Evolutionary conservation across 1,284 basidiomycete species (phyloP), one percentile per base, ranked within the genome.

Genomic region (Cutaneotrichosporon spelunceum): DNA sequence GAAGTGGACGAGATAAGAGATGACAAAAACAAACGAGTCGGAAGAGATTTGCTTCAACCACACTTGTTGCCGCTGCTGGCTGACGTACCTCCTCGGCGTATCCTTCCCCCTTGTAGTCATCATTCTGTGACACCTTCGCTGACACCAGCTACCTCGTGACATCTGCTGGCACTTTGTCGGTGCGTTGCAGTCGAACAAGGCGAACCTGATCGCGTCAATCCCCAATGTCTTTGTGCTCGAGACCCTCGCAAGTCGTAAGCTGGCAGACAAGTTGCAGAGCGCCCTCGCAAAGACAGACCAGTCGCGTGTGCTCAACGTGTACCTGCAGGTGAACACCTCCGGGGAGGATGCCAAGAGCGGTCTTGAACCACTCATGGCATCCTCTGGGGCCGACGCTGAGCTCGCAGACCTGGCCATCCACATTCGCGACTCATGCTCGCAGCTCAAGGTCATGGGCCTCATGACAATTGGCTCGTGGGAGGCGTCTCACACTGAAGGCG

Each of bases 101-200:
- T 14, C 39, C 39, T 16, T 16, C 14, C 34, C 8, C 8, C 50
- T 53, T 5, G 6, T 29, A 23, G 34, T 19, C 8, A 44, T 39
- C 24, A 19, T 6, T 39, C 24, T 33, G 26, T 21, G 8, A 16
- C 26, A 7, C 19, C 8, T n/a, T 16, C 19, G 30, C 39, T 53
- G 34, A 50, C 61, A 10, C 26, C 72, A 93, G 90, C 83, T 94
- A 19, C 91, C 93, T 0, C 66, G 70, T 27, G 88, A 91, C 67
- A 91, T 96, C 70, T 83, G 88, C 66, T 99, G 96, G 96, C 95
- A 98, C 79, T 98, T 97, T 76, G 95, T 99, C 68, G 95, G 95
- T 7, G 86, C 88, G 1, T 81, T 99, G 27, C 95, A 99, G 77
- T 92, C 90, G 39, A 99, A 98, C 81, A 99, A 99, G 79, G 87